Evolutionary conservation across 305 asterid genomes (phyloP).

Genomic region (Solanum hybrid): DNA sequence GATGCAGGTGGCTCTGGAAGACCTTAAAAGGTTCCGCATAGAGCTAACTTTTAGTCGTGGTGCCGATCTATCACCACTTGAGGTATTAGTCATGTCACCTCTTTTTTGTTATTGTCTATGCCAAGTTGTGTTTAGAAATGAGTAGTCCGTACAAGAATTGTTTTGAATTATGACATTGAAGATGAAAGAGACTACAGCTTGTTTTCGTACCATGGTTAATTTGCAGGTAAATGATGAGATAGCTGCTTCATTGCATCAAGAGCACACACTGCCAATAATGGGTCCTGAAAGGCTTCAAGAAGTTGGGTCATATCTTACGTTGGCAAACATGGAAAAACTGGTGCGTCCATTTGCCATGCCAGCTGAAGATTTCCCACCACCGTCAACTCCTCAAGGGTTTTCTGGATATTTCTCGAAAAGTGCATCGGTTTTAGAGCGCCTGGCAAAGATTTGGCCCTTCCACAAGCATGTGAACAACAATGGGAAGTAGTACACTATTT

Average conservation of each 20-base stretch:
- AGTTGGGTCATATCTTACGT: constrained; percentile 62
- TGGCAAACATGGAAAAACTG: constrained; percentile 87
- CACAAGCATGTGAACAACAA: constrained; percentile 47
- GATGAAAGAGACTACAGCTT: neutral
- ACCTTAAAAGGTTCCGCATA: constrained; percentile 78
- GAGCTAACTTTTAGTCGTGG: constrained; percentile 96
- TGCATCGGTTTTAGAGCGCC: constrained; percentile 85
- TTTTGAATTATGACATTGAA: neutral
- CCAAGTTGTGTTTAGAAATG: neutral
- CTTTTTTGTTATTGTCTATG: neutral
- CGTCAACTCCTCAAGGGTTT: constrained; percentile 73
- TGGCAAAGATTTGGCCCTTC: constrained; percentile 91
- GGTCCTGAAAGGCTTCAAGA: constrained; percentile 98
- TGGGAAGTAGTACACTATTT: constrained; percentile 20
- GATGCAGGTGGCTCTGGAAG: constrained; percentile 77
- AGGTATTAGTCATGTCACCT: constrained; percentile 34
- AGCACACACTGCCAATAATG: constrained; percentile 90
- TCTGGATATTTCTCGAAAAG: constrained; percentile 91
- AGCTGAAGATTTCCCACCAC: constrained; percentile 91
- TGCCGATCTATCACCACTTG: constrained; percentile 91
- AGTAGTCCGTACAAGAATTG: neutral
- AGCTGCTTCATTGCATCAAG: constrained; percentile 72
- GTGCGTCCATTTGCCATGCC: constrained; percentile 87
- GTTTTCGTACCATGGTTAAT: neutral
- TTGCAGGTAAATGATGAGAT: constrained; percentile 60